Conservation (phyloP, 148 eudicot genomes). For the Chenopodium berlandieri region DNA sequence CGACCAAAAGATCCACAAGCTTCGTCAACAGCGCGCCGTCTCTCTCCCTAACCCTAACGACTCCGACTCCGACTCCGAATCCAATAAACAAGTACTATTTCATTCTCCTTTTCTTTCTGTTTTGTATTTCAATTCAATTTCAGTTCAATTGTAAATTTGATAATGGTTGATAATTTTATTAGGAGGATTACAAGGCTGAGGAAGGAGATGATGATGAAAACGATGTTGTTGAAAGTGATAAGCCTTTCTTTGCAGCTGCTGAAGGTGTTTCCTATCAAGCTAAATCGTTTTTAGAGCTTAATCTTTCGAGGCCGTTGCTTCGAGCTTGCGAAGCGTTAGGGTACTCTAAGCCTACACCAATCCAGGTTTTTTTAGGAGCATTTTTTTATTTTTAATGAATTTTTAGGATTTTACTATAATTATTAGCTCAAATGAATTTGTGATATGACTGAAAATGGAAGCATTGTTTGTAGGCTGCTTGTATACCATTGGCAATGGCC, state of each 20-base stretch:
- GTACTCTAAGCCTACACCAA: conserved; percentile 83
- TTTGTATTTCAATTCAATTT: too few species aligned
- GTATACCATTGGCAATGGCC: conserved; percentile 77
- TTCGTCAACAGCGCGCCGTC: conserved; percentile 29
- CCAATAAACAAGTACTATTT: conserved; percentile 44
- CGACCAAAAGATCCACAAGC: conserved; percentile 63
- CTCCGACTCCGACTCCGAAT: conserved; percentile 19
- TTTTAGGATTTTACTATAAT: not conserved
- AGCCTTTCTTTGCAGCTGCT: conserved; percentile 56
- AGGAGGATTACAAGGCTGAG: conserved; percentile 44
- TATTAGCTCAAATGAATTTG: not conserved
- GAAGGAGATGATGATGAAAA: conserved; percentile 62
- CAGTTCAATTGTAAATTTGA: conserved; percentile 20
- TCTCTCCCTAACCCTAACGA: conserved; percentile 14
- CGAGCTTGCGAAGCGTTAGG: conserved; percentile 86
- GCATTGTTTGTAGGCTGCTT: conserved; percentile 67
- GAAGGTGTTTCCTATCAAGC: conserved; percentile 79
- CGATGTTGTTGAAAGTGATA: conserved; percentile 28
- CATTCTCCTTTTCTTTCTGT: not conserved
- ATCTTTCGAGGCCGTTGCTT: conserved; percentile 86
- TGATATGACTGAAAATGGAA: not conserved
- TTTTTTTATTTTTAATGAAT: not conserved
- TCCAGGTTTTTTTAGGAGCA: conserved; percentile 55
- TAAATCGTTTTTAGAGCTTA: conserved; percentile 70
- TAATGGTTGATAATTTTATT: conserved; percentile 25